Base-by-base conservation (phyloP, 1,284 basidiomycete species). In the Pyrrhoderma noxium region DNA sequence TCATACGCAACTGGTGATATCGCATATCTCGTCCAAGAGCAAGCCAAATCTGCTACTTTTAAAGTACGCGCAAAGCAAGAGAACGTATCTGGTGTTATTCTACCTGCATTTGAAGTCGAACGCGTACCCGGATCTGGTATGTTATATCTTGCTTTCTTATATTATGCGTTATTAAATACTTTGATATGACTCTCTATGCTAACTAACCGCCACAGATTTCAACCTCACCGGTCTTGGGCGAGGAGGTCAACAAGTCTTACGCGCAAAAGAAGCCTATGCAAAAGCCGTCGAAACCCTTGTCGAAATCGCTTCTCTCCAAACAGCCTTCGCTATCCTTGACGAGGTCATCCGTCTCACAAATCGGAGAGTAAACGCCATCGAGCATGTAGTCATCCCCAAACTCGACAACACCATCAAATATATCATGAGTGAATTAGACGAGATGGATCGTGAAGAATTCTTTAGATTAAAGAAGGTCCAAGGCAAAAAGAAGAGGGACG, bases 301-400 rank as follows among this genome's bases (percentile, higher is more conserved):
- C 27, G 96, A 99, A 65, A 79, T 99, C 40, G 96, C 96, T 1
- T 97, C 93, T 38, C 73, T 99, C 31, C 87, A 96, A 73, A 98
- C 96, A 0, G 96, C 96, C 3, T 99, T 99, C 73, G 95, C 90
- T 51, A 98, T 99, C 59, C 79, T 99, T 22, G 96, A 99, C 68
- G 96, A 99, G 70, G 96, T 99, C 55, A 99, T 99, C 65, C 85
- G 93, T 49, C 93, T 95, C 41, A 99, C 96, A 23, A 99, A 98
- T 68, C 86, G 96, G 42, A 84, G 96, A 58, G 96, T 99, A 31
- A 99, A 99, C 63, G 96, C 96, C 3, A 96, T 99, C 61, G 96
- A 99, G 65, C 93, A 99, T 66, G 86, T 99, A 59, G 79, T 99
- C 62, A 98, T 99, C 54, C 96, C 96, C 11, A 79, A 86, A 45